Evolutionary conservation across 2,329 filamentous ascomycete genomes (phyloP), one percentile per base, ranked within the genome.

Genomic region (Colletotrichum lindemuthianum): DNA sequence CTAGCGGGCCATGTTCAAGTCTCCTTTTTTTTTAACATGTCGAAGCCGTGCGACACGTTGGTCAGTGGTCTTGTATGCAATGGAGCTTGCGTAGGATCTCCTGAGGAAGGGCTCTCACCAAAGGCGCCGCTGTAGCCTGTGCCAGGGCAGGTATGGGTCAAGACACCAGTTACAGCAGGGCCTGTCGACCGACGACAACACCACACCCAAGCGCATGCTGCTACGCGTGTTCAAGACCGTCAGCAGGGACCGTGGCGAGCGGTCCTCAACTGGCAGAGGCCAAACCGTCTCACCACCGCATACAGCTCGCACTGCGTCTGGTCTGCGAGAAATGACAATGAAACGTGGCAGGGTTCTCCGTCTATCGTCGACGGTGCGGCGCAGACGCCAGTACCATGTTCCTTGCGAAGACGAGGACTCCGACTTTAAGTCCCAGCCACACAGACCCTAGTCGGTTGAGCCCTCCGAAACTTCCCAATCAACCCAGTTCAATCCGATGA

Each of bases 131-230:
- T 48, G 37, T 11, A 50, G 15, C 39, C 24, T 24, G 24, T 24
- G 24, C 24, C 24, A 24, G 4, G 24, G 24, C 24, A 3, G 24
- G 24, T 24, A 3, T 24, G 24, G 4, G 40, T 43, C 41, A 57
- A n/a, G 57, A 44, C 61, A n/a, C 63, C 66, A 63, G 66, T 67
- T 51, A 70, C 63, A 70, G 63, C 63, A 66, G 67, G 63, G 68
- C 68, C 65, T 55, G 48, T 55, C 68, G 66, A 68, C 65, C 52
- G 48, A 52, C 68, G 66, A 68, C 66, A 49, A 59, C 39, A 66
- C 44, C 53, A 63, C 63, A 59, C 63, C 63, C 41, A 68, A 65
- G 59, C 63, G 56, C 55, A 63, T 65, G 36, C 60, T 60, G 54
- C 59, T 51, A 60, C 60, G 60, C 56, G 43, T 47, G 56, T 43